phyloP scores from a whole-genome alignment of 2,329 filamentous ascomycete species.

The Boeremia exigua region DNA sequence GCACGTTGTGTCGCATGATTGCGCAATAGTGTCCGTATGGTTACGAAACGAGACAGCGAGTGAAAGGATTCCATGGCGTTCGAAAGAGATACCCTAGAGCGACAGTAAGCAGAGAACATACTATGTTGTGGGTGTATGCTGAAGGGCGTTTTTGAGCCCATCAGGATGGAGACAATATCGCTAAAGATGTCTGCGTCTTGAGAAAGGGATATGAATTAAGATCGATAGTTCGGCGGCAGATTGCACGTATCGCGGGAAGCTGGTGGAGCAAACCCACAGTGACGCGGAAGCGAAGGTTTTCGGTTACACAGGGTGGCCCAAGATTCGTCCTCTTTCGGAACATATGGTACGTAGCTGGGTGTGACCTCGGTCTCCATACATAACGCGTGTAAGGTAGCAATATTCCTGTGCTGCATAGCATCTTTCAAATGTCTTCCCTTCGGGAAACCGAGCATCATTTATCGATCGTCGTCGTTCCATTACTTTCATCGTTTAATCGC shows the following conservation, averaged over 20 bases:
- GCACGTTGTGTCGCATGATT: conserved; percentile 17
- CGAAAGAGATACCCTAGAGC: conserved; percentile 29
- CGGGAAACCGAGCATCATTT: neutral
- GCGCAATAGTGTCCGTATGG: conserved; percentile 26
- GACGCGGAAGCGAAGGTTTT: conserved; percentile 13
- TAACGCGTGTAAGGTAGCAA: conserved; percentile 19
- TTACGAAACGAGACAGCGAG: conserved; percentile 18
- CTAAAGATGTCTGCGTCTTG: neutral
- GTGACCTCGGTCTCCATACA: conserved; percentile 14
- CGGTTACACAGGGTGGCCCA: conserved; percentile 24
- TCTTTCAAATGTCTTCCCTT: neutral
- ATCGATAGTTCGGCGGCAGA: neutral
- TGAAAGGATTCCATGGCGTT: conserved; percentile 22
- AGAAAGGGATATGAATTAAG: neutral
- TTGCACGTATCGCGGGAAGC: neutral
- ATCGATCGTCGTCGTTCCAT: neutral
- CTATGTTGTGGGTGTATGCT: conserved; percentile 1
- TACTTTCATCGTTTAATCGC: neutral
- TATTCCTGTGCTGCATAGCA: neutral
- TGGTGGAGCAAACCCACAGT: conserved; percentile 13
- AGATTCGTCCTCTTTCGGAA: conserved; percentile 20
- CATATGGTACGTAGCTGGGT: conserved; percentile 32
- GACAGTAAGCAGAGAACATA: conserved; percentile 15
- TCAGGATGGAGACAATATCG: neutral
- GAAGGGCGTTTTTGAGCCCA: neutral